A percentile compares a stretch with the other conserved stretches of the same genome.
Conservation (phyloP, 495 filamentous ascomycete genomes). For the Aspergillus biplanus region DNA sequence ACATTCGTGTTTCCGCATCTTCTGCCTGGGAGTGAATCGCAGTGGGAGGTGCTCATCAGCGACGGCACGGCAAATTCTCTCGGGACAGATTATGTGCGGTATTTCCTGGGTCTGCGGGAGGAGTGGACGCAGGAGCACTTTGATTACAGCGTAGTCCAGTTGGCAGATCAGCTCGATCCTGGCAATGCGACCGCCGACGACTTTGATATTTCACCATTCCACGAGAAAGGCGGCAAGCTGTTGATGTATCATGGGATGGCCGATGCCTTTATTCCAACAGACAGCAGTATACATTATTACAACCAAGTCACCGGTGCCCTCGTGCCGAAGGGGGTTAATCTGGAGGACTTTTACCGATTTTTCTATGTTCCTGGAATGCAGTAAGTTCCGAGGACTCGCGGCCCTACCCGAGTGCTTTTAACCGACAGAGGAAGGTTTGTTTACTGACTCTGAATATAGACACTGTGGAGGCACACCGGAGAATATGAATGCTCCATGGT, state of each 20-base stretch:
- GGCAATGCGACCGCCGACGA: slow-evolving; percentile 20
- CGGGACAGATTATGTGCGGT: slow-evolving; percentile 21
- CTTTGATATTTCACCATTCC: slow-evolving; percentile 53
- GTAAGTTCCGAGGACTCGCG: no score
- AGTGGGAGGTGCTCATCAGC: background rate
- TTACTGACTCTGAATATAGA: slow-evolving; percentile 6
- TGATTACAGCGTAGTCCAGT: slow-evolving; percentile 20
- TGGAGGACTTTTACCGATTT: slow-evolving; percentile 34
- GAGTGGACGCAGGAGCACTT: slow-evolving; percentile 18
- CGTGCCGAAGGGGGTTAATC: slow-evolving; percentile 21
- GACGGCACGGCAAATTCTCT: background rate
- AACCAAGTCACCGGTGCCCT: slow-evolving; percentile 19
- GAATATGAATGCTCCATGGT: slow-evolving; percentile 35
- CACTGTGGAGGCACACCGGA: slow-evolving; percentile 22
- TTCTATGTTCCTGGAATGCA: slow-evolving; percentile 52
- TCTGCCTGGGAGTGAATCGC: slow-evolving; percentile 4
- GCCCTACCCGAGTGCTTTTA: no score
- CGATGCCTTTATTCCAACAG: slow-evolving; percentile 38
- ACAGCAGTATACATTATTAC: slow-evolving; percentile 23
- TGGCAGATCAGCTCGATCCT: slow-evolving; percentile 38
- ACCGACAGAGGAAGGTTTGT: no score
- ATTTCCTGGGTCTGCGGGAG: slow-evolving; percentile 13
- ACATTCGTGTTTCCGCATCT: slow-evolving; percentile 28
- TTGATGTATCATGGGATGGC: slow-evolving; percentile 57
- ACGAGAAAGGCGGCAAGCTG: slow-evolving; percentile 54